phyloP scores from a whole-genome alignment of 768 basidiomycete species.

The Phaeolepiota aurea region DNA sequence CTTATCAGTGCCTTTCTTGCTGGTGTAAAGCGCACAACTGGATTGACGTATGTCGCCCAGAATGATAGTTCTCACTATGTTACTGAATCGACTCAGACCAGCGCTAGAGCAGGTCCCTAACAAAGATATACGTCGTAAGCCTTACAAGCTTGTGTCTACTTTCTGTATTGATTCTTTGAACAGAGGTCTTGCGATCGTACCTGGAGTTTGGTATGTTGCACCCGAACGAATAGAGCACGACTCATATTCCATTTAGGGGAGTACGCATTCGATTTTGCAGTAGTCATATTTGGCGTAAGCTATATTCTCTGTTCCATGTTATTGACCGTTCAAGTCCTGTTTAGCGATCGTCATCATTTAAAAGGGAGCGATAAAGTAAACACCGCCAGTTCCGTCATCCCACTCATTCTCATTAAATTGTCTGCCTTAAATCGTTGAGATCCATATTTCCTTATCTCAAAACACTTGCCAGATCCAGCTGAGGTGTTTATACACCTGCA shows the following conservation, averaged over 20 bases:
- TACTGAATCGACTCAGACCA: slow-evolving; percentile 37
- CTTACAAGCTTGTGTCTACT: neutral
- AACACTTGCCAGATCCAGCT: too few relatives aligned
- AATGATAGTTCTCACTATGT: slow-evolving; percentile 2
- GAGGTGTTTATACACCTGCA: too few relatives aligned
- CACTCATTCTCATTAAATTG: neutral
- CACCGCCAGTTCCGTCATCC: neutral
- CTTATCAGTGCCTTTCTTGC: slow-evolving; percentile 77
- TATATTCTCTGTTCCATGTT: slow-evolving; percentile 1
- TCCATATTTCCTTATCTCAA: too few relatives aligned
- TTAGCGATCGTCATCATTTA: slow-evolving; percentile 70
- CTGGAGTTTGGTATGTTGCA: slow-evolving; percentile 61
- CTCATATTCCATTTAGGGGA: too few relatives aligned
- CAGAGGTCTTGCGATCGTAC: slow-evolving; percentile 70
- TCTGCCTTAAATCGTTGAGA: too few relatives aligned
- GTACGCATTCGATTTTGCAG: slow-evolving; percentile 80
- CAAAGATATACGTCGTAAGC: slow-evolving; percentile 83
- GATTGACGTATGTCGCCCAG: slow-evolving; percentile 53
- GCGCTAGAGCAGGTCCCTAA: slow-evolving; percentile 72
- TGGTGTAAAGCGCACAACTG: slow-evolving; percentile 77
- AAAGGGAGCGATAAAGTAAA: slow-evolving; percentile 39
- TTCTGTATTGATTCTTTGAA: neutral
- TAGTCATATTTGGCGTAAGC: slow-evolving; percentile 76
- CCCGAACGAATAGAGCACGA: too few relatives aligned
- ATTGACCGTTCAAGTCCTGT: neutral